phyloP scores from a whole-genome alignment of 2,329 filamentous ascomycete species.

The Pseudocercospora vitis region DNA sequence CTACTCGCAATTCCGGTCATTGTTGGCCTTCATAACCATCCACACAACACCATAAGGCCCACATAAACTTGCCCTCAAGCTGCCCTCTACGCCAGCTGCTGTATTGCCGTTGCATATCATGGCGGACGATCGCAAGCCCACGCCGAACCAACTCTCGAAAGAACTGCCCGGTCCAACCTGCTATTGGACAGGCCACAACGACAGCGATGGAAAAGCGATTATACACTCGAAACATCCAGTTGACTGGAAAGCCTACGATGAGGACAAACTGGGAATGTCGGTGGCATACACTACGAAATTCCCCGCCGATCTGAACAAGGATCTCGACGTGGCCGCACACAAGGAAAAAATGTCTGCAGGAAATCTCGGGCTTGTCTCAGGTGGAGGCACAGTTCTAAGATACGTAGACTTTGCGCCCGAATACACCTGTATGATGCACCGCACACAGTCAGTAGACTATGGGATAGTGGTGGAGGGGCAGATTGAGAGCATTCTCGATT shows the following conservation, averaged over 20 bases:
- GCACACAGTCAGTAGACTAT: constrained; percentile 40
- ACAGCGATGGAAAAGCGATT: constrained; percentile 36
- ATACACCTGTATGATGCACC: constrained; percentile 40
- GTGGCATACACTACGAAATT: constrained; percentile 55
- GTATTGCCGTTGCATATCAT: too few relatives aligned
- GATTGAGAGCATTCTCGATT: constrained; percentile 38
- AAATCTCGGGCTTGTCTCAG: constrained; percentile 53
- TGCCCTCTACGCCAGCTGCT: too few relatives aligned
- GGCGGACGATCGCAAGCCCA: constrained; percentile 30
- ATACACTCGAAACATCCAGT: constrained; percentile 36
- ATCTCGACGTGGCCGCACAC: constrained; percentile 52
- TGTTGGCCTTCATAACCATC: background rate
- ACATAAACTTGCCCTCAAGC: background rate
- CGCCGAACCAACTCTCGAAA: constrained; percentile 33
- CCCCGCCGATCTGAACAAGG: constrained; percentile 49
- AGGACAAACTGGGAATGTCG: constrained; percentile 51
- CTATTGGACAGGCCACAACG: constrained; percentile 39
- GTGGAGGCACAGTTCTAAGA: constrained; percentile 51
- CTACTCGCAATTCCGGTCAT: background rate
- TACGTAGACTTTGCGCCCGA: constrained; percentile 40
- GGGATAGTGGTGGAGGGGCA: constrained; percentile 41
- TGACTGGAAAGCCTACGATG: constrained; percentile 39
- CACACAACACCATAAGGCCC: background rate
- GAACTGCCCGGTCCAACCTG: constrained; percentile 36
- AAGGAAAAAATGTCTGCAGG: constrained; percentile 42